Percentiles rank a stretch among this genome's conserved stretches.
Evolutionary conservation across 2,329 filamentous ascomycete genomes (phyloP).

Genomic region (Colletotrichum australisinense): DNA sequence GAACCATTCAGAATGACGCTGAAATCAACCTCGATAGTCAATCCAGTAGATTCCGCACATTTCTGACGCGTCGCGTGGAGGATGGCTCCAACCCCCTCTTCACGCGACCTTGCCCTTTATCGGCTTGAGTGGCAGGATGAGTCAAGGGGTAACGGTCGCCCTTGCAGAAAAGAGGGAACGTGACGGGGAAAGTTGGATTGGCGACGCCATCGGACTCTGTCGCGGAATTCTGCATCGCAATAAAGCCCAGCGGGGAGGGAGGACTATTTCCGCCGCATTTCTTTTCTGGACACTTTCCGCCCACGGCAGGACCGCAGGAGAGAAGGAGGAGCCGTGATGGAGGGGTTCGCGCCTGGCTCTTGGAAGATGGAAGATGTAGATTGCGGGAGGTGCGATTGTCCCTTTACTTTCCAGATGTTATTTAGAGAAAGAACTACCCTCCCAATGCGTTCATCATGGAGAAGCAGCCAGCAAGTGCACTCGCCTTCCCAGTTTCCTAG

Average conservation of each 20-base stretch:
- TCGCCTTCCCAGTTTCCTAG: neutral
- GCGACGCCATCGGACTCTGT: neutral
- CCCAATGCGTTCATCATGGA: too few species aligned
- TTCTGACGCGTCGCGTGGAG: neutral
- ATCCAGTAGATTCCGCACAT: neutral
- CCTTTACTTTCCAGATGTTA: neutral
- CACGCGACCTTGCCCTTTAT: slow-evolving; percentile 13
- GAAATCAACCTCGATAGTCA: neutral
- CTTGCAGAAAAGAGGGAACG: slow-evolving; percentile 30
- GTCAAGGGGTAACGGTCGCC: slow-evolving; percentile 30
- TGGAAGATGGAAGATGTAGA: neutral
- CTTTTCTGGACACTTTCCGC: slow-evolving; percentile 19
- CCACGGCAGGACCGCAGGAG: slow-evolving; percentile 16
- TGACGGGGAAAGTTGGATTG: neutral
- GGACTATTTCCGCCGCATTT: slow-evolving; percentile 25
- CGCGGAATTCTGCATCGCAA: slow-evolving; percentile 12
- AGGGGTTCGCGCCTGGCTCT: neutral
- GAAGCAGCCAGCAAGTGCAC: neutral
- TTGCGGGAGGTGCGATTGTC: neutral
- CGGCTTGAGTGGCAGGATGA: slow-evolving; percentile 31
- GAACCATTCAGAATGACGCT: neutral
- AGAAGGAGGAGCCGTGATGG: slow-evolving; percentile 5
- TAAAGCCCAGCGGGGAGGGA: slow-evolving; percentile 8
- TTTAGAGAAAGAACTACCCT: slow-evolving; percentile 8
- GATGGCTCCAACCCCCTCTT: slow-evolving; percentile 12